Conservation (phyloP, 2,329 filamentous ascomycete genomes). For the Cercospora brassicicola region DNA sequence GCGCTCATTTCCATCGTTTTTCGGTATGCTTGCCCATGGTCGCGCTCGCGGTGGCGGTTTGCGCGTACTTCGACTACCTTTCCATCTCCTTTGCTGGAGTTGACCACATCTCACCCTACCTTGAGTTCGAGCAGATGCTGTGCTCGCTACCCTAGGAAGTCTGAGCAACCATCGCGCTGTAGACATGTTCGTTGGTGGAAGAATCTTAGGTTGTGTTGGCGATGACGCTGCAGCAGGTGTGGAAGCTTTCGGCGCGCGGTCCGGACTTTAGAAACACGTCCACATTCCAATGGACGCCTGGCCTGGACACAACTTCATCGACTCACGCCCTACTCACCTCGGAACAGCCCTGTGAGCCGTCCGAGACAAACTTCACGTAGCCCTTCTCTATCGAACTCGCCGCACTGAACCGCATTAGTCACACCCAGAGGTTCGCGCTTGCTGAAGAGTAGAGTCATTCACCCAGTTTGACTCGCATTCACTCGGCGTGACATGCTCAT, state of each 20-base stretch:
- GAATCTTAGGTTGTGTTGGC: not conserved
- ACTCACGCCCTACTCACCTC: not conserved
- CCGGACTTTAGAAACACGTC: not conserved
- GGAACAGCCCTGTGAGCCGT: not conserved
- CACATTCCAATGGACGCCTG: not conserved
- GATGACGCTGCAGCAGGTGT: not conserved
- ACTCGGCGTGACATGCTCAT: not conserved
- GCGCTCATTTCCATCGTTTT: constrained; percentile 2
- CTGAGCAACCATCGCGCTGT: constrained; percentile 23
- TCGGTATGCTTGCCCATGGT: constrained; percentile 23
- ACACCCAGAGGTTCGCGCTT: not conserved
- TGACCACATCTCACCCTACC: not conserved
- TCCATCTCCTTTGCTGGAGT: constrained; percentile 26
- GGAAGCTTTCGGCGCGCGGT: constrained; percentile 9
- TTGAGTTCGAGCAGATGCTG: not conserved
- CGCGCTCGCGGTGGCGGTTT: constrained; percentile 22
- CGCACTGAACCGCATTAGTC: not conserved
- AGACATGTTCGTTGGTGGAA: constrained; percentile 19
- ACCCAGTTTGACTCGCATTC: not conserved
- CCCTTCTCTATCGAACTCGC: not conserved
- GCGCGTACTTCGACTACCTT: constrained; percentile 4
- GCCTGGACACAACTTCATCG: not conserved
- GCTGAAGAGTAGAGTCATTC: not conserved
- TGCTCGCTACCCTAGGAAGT: constrained; percentile 17
- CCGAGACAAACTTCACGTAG: not conserved